phyloP scores from a whole-genome alignment of 1,139 yeast genomes.

The Entelexis sorbosivorans region DNA sequence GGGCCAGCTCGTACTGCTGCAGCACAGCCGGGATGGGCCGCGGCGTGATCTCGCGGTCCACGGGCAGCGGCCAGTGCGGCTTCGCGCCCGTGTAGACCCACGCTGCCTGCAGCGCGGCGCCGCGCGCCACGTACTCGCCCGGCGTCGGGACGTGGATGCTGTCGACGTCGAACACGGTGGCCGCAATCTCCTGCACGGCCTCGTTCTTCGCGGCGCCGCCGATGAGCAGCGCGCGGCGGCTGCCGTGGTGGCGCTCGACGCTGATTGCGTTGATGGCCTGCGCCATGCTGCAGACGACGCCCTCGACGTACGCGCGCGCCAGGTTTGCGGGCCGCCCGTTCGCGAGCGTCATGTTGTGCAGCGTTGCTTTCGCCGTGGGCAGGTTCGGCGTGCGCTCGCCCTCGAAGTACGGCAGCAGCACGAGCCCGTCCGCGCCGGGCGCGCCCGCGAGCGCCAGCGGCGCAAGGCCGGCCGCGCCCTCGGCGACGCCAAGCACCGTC shows the following conservation, averaged over 20 bases:
- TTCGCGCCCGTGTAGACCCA: constrained; percentile 20
- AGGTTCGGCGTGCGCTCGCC: constrained; percentile 25
- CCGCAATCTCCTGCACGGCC: constrained; percentile 23
- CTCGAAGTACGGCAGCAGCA: constrained; percentile 23
- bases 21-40: constrained; percentile 8
- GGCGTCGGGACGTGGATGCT: constrained; percentile 19
- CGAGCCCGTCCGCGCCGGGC: constrained; percentile 22
- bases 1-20: constrained; percentile 16
- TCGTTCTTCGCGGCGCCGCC: constrained; percentile 24
- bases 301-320: constrained; percentile 23
- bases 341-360: constrained; percentile 21
- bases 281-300: constrained; percentile 23
- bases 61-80: constrained; percentile 21
- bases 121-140: constrained; percentile 24
- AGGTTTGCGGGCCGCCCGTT: constrained; percentile 18
- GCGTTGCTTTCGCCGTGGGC: constrained; percentile 22
- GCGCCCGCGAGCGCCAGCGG: constrained; percentile 17
- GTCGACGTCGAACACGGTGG: constrained; percentile 19
- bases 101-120: constrained; percentile 24
- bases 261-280: constrained; percentile 21
- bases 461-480: constrained; percentile 15
- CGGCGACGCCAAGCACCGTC: constrained; percentile 9
- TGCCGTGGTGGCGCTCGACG: background rate
- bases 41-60: constrained; percentile 15
- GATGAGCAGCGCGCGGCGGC: constrained; percentile 20